phyloP scores from a whole-genome alignment of 2,329 filamentous ascomycete genomes.

The Gnomoniopsis sp. region DNA sequence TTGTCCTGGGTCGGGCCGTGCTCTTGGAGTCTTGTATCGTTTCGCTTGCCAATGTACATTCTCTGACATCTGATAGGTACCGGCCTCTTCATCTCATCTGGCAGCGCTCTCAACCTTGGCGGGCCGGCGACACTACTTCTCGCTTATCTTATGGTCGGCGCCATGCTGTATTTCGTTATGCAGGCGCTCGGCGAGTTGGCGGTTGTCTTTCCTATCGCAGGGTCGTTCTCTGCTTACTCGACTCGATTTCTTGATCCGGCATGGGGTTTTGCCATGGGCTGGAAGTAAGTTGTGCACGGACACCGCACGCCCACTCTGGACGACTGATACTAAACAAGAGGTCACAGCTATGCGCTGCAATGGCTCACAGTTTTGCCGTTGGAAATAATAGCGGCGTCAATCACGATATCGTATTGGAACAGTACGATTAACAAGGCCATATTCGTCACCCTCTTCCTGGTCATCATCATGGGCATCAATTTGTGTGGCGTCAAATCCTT shows the following conservation, averaged over 20 bases:
- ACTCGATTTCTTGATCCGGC: slow-evolving; percentile 90
- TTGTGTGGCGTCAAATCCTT: slow-evolving; percentile 85
- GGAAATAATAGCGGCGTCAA: slow-evolving; percentile 81
- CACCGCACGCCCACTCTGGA: neutral
- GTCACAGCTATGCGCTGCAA: slow-evolving; percentile 71
- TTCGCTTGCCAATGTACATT: neutral
- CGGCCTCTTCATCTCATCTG: slow-evolving; percentile 83
- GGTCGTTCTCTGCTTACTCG: slow-evolving; percentile 88
- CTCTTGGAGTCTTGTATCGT: neutral
- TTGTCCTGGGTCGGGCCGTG: neutral
- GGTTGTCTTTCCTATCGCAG: slow-evolving; percentile 84
- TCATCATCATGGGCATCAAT: slow-evolving; percentile 76
- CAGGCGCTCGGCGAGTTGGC: slow-evolving; percentile 90
- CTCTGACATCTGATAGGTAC: slow-evolving; percentile 51
- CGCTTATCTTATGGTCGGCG: slow-evolving; percentile 74
- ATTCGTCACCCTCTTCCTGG: slow-evolving; percentile 80
- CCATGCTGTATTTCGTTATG: slow-evolving; percentile 89
- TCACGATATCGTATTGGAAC: slow-evolving; percentile 82
- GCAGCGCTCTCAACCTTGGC: slow-evolving; percentile 64
- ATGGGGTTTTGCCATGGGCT: slow-evolving; percentile 94
- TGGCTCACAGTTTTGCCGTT: slow-evolving; percentile 82
- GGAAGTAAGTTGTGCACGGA: slow-evolving; percentile 62
- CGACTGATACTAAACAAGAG: slow-evolving; percentile 4
- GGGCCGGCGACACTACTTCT: slow-evolving; percentile 77
- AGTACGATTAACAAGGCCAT: slow-evolving; percentile 61